Percentiles rank a stretch among this genome's conserved stretches.
Evolutionary conservation across 495 filamentous ascomycete genomes (phyloP).

Genomic region (Copromyces sp.): DNA sequence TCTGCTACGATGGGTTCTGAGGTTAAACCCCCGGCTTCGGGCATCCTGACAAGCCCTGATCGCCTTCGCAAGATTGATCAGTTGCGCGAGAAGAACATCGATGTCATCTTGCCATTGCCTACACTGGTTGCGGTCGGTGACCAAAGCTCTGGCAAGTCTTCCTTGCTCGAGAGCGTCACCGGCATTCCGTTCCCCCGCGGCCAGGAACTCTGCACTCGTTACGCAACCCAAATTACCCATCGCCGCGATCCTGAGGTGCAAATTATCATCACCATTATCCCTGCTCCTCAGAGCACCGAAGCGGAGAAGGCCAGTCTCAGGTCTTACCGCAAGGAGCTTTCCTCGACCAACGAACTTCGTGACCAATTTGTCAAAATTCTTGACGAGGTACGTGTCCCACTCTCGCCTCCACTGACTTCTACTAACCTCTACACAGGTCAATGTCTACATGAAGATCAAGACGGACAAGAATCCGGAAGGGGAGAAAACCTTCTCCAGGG

Average conservation of each 20-base stretch:
- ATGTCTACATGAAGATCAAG: slow-evolving; percentile 28
- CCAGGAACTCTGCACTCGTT: slow-evolving; percentile 40
- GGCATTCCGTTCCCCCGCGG: slow-evolving; percentile 37
- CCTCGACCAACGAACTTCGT: slow-evolving; percentile 8
- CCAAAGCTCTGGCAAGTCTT: slow-evolving; percentile 40
- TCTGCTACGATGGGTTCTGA: neutral
- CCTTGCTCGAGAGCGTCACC: slow-evolving; percentile 39
- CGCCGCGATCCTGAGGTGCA: slow-evolving; percentile 13
- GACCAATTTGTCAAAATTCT: slow-evolving; percentile 15
- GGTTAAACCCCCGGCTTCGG: neutral
- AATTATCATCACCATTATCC: slow-evolving; percentile 33
- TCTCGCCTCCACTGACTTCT: neutral
- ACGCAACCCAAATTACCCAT: slow-evolving; percentile 47
- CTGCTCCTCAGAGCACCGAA: slow-evolving; percentile 20
- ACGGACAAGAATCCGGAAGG: slow-evolving; percentile 9
- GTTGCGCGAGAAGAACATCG: slow-evolving; percentile 31
- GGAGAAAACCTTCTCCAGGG: slow-evolving; percentile 32
- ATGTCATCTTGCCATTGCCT: slow-evolving; percentile 27
- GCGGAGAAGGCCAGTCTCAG: slow-evolving; percentile 10
- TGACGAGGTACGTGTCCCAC: slow-evolving; percentile 11
- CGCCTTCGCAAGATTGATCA: slow-evolving; percentile 28
- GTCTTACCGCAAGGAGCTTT: slow-evolving; percentile 4
- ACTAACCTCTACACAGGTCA: slow-evolving; percentile 16
- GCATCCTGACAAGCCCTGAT: slow-evolving; percentile 9
- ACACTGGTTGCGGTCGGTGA: slow-evolving; percentile 39